A percentile compares a stretch with the other conserved stretches of the same genome.
phyloP scores from a whole-genome alignment of 129 eudicot species.

The Erigeron canadensis region DNA sequence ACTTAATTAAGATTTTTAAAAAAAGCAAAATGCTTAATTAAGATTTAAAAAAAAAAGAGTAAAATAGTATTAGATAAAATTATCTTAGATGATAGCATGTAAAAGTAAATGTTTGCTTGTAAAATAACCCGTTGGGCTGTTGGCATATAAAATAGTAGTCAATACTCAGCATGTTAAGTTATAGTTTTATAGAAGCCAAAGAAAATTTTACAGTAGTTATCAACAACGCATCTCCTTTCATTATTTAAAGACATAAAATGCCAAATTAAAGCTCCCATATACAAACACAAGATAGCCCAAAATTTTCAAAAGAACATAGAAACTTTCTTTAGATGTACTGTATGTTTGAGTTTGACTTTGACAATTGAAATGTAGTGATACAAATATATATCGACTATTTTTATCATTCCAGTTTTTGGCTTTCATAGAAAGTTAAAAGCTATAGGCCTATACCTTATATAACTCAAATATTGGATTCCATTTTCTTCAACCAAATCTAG shows the following conservation, averaged over 20 bases:
- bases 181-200: no score
- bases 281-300: slow-evolving; percentile 3
- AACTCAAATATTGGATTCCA: not conserved
- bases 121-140: no score
- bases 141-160: not conserved
- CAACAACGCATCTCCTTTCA: not conserved
- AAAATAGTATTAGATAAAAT: no score
- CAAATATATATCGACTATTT: not conserved
- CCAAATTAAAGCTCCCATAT: not conserved
- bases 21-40: no score
- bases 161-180: no score
- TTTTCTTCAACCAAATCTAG: slow-evolving; percentile 20
- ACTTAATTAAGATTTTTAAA: no score
- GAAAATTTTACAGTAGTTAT: no score
- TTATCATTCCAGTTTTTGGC: slow-evolving; percentile 25
- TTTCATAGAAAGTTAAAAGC: no score
- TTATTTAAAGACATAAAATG: not conserved
- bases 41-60: no score
- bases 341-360: slow-evolving; percentile 9
- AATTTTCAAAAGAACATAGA: not conserved
- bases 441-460: slow-evolving; percentile 20
- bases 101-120: no score
- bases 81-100: no score
- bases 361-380: slow-evolving; percentile 7
- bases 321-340: not conserved